phyloP scores from a whole-genome alignment of 768 basidiomycete species.

The Pulveroboletus sp. region DNA sequence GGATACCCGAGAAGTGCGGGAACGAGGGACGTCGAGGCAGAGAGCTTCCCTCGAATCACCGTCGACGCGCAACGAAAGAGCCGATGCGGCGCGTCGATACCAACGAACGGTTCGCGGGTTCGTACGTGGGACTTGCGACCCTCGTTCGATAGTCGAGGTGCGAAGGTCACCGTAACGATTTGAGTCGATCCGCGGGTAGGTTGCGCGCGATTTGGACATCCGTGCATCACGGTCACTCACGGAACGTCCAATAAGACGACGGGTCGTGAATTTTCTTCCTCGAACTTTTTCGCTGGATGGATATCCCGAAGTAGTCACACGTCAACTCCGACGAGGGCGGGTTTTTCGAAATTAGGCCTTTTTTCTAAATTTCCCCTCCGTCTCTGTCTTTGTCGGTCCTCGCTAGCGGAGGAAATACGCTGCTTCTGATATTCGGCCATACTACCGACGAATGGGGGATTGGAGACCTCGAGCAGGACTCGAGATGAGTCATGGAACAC shows the following conservation, averaged over 20 bases:
- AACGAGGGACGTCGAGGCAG: not conserved
- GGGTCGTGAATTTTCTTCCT: conserved; percentile 1
- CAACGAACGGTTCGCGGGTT: not conserved
- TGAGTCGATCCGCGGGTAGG: conserved; percentile 10
- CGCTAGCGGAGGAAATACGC: too few relatives aligned
- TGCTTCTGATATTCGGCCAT: too few relatives aligned
- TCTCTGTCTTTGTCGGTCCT: too few relatives aligned
- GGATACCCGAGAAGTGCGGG: not conserved
- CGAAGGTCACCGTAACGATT: not conserved
- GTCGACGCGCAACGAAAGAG: not conserved
- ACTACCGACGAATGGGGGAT: too few relatives aligned
- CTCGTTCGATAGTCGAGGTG: not conserved
- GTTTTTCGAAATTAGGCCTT: too few relatives aligned
- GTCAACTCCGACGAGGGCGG: too few relatives aligned
- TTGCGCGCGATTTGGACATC: not conserved
- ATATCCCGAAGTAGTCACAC: too few relatives aligned
- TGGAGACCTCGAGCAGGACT: too few relatives aligned
- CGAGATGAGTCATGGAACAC: too few relatives aligned
- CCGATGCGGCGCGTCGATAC: not conserved
- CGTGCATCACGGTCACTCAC: conserved; percentile 7
- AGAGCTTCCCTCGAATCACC: not conserved
- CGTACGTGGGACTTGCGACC: not conserved
- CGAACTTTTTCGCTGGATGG: not conserved
- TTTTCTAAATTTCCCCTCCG: too few relatives aligned
- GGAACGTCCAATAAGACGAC: not conserved